phyloP scores from a whole-genome alignment of 805 yeast genomes.

The Diddensiella caesifluorescens region DNA sequence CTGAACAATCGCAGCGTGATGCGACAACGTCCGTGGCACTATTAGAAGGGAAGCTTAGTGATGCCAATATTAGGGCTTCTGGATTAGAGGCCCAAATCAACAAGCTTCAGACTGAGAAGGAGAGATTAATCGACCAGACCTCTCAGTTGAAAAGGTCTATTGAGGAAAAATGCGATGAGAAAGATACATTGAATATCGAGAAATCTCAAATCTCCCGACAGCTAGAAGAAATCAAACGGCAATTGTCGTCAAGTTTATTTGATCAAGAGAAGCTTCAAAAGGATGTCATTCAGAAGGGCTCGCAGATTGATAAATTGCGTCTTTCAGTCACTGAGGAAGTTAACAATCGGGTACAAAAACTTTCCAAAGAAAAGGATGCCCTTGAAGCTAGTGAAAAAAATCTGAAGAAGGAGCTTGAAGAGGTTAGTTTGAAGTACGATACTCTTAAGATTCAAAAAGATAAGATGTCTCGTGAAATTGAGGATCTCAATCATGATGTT shows the following conservation, averaged over 20 bases:
- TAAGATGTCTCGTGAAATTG: conserved; percentile 27
- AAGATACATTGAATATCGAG: conserved; percentile 18
- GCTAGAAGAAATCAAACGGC: conserved; percentile 15
- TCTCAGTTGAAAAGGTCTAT: conserved; percentile 19
- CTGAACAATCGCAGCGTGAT: conserved; percentile 20
- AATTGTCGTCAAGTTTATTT: conserved; percentile 12
- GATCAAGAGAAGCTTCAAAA: conserved; percentile 18
- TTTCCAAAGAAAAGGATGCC: conserved; percentile 42
- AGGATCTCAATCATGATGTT: conserved; percentile 28
- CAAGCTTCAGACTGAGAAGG: conserved; percentile 7
- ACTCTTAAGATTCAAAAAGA: conserved; percentile 17
- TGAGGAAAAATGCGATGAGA: conserved; percentile 18
- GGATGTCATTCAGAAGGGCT: conserved; percentile 18
- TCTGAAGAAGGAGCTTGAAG: conserved; percentile 22
- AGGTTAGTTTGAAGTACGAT: conserved; percentile 14
- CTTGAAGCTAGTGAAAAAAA: conserved; percentile 35
- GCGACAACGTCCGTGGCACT: conserved; percentile 10
- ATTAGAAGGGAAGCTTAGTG: conserved; percentile 11
- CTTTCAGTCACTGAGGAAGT: conserved; percentile 18
- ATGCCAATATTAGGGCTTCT: conserved; percentile 3
- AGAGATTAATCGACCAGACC: conserved; percentile 14
- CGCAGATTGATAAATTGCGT: conserved; percentile 22
- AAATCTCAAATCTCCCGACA: conserved; percentile 17
- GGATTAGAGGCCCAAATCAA: conserved; percentile 10
- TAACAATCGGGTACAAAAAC: conserved; percentile 33